These are phyloP conservation scores for Amanita pallidorosea DNA, from an alignment of 768 basidiomycete species.

Conservation along the genomic window DNA sequence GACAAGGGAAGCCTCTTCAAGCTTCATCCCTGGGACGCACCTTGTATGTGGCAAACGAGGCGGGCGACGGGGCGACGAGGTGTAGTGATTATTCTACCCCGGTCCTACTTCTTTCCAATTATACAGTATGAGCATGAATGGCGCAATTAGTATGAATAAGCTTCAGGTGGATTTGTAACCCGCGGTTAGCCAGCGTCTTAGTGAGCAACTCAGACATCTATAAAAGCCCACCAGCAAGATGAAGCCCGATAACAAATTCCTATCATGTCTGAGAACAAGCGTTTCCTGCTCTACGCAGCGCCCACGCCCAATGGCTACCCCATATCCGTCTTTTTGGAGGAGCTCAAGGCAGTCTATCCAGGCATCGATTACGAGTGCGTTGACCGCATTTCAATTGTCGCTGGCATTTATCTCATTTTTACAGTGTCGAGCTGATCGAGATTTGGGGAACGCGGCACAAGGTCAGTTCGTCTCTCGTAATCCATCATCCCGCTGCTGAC, in stretches of 20 bases:
- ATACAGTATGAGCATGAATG: too few species aligned
- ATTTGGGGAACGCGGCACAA: conserved; percentile 35
- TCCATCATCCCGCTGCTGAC: background rate
- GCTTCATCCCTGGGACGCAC: too few species aligned
- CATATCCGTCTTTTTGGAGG: conserved; percentile 41
- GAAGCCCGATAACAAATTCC: background rate
- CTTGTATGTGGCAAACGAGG: too few species aligned
- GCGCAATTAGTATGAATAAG: too few species aligned
- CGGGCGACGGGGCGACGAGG: too few species aligned
- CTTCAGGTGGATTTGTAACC: too few species aligned
- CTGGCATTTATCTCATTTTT: background rate
- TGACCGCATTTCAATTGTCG: background rate
- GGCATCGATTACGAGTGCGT: conserved; percentile 11
- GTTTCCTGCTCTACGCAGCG: conserved; percentile 28
- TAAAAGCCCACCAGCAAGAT: too few species aligned
- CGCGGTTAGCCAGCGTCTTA: too few species aligned
- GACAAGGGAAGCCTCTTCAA: too few species aligned
- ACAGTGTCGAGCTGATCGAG: conserved; percentile 13
- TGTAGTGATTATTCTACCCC: too few species aligned
- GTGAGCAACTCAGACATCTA: too few species aligned
- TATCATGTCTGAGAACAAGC: conserved; percentile 8
- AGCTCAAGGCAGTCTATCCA: conserved; percentile 40
- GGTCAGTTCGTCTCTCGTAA: background rate
- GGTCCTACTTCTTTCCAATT: too few species aligned
- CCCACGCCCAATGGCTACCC: conserved; percentile 40